Base-by-base conservation (phyloP, 176 grass and related monocot genomes). In the Eragrostis curvula region DNA sequence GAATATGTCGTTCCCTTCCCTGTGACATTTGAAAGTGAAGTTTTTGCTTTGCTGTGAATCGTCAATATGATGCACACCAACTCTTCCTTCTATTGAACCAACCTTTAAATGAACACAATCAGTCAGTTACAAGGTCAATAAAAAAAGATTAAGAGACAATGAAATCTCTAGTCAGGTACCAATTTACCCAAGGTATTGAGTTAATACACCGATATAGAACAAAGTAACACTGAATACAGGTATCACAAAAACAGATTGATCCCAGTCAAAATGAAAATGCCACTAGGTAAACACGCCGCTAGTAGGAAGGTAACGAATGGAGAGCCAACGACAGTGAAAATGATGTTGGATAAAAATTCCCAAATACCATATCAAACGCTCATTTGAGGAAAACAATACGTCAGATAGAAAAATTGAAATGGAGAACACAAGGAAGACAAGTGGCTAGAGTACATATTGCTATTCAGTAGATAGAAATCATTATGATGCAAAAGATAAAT, bases 11-110 rank as follows among this genome's bases (percentile, higher is more conserved):
- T 76, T 93, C 60, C 88, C 90, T 87, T 98, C 95, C 88, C 95
- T 91, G 86, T 98, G 95, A 52, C 95, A 94, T 87, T 94, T 98
- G 88, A 98, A 98, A 21, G 95, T 98, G 82, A 98, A 98, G 81
- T 98, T 97, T 88, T 91, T 98, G 85, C 79, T 93, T 85, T 94
- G 86, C 83, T 95, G 95, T 78, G 86, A 82, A 77, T 98, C 95
- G 74, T 95, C 95, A 23, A 98, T 85, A 87, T 94, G 95, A 87
- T 97, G 95, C 48, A 97, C 92, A 79, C 92, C 95, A 70, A 97
- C 95, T 86, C 95, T 98, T 75, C 95, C 92, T 89, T 98, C 92
- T 69, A 98, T 95, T 24, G 95, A 98, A 28, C 92, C 95, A 25
- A 95, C 90, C 95, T 98, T 88, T 49, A 79, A 84, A 81, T 79